Percentiles rank a stretch among this genome's conserved stretches.
Conservation (phyloP, 495 filamentous ascomycete genomes). For the Chaetomium cochliodes region DNA sequence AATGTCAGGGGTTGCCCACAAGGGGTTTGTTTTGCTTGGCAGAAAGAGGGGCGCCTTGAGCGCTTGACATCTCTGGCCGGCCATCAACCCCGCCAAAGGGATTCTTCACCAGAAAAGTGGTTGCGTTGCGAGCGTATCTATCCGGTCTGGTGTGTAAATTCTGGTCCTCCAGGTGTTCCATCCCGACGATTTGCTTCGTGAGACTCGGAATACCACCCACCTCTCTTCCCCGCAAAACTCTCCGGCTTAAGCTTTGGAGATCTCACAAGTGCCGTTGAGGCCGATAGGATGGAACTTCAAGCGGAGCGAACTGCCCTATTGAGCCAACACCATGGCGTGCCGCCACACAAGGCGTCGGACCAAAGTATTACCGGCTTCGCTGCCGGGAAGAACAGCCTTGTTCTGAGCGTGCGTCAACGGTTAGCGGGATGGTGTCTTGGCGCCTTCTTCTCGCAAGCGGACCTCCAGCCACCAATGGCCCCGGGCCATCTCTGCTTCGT, state of each 20-base stretch:
- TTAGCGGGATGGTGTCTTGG: background rate
- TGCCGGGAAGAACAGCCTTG: background rate
- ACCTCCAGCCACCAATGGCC: background rate
- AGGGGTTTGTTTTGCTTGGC: conserved; percentile 4
- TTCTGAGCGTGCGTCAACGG: background rate
- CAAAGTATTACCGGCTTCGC: conserved; percentile 28
- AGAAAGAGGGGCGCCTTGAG: background rate
- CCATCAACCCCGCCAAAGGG: background rate
- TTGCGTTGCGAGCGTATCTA: conserved; percentile 2
- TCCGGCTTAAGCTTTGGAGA: conserved; percentile 27
- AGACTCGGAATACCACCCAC: conserved; percentile 30
- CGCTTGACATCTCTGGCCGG: conserved; percentile 1
- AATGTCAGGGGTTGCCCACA: conserved; percentile 1
- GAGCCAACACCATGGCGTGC: conserved; percentile 17
- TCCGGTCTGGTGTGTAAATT: conserved; percentile 17
- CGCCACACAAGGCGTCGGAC: conserved; percentile 18
- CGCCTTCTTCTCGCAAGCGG: background rate
- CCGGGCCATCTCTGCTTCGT: background rate
- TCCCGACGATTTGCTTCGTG: conserved; percentile 23
- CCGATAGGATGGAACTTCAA: conserved; percentile 27
- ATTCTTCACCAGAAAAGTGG: background rate
- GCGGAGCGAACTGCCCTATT: conserved; percentile 28
- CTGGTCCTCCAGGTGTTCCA: conserved; percentile 15
- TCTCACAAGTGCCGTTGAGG: conserved; percentile 34
- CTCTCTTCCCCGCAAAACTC: conserved; percentile 26